Evolutionary conservation across 768 basidiomycete genomes (phyloP), one percentile per base, ranked within the genome.

Genomic region (Dacryopinax spathularia): DNA sequence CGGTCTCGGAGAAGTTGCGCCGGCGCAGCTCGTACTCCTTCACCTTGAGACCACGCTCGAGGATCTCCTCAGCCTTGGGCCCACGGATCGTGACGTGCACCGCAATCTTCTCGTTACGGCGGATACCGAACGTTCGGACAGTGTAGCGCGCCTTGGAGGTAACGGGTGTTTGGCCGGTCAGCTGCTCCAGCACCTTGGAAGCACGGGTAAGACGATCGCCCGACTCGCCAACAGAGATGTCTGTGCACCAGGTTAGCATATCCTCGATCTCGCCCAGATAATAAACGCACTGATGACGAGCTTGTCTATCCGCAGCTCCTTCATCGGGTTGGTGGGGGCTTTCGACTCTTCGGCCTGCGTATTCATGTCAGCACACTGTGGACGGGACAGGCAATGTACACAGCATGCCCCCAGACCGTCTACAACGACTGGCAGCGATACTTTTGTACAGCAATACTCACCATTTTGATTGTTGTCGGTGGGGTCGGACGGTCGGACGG

Each of bases 121-220:
- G 89, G 83, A 99, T 99, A 73, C 91, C 89, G 81, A 99, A 99
- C 60, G 89, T 89, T 70, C 95, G 93, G 77, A 98, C 92, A 73
- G 96, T 98, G 88, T 95, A 98, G 70, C 96, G 91, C 67, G 95
- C 96, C 84, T 98, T 99, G 75, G 94, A 97, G 70, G 94, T 96
- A 71, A 99, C 95, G 73, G 95, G 95, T 59, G 95, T 91, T 82
- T 99, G 95, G 71, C 95, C 95, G 70, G 95, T 99, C 67, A 99
- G 87, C 78, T 99, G 95, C 79, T 99, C 95, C 71, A 99, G 82
- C 70, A 98, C 95, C 80, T 99, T 99, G 75, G 95, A 94, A 61
- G 95, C 95, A 80, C 95, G 89, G 69, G 95, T 99, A 72, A 98
- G 82, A 74, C 95, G 84, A 84, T 99, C 95, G 79, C 95, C 95